Conservation (phyloP, 495 filamentous ascomycete species). For the Penicillium atrosanguineum region DNA sequence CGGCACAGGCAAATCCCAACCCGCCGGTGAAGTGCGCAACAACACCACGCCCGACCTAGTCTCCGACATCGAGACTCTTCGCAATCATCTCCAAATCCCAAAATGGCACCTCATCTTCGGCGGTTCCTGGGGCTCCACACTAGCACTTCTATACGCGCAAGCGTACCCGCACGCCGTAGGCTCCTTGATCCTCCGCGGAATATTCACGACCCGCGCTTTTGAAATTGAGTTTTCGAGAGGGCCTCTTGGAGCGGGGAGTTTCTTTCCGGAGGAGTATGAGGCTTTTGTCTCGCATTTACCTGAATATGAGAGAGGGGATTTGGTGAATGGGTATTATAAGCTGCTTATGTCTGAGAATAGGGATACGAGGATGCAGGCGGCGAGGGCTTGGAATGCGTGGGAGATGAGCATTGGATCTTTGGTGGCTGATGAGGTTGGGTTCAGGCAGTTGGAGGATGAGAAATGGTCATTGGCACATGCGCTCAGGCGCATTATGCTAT, state of each 20-base stretch:
- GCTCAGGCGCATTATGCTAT: conserved; percentile 37
- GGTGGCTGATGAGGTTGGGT: conserved; percentile 16
- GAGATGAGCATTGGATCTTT: conserved; percentile 34
- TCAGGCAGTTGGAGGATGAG: conserved; percentile 28
- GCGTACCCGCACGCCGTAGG: conserved; percentile 34
- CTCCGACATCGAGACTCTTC: conserved; percentile 42
- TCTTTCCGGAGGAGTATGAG: conserved; percentile 45
- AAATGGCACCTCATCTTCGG: conserved; percentile 50
- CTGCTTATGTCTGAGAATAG: conserved; percentile 16
- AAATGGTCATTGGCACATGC: conserved; percentile 37
- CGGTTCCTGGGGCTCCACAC: conserved; percentile 47
- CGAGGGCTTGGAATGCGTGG: conserved; percentile 35
- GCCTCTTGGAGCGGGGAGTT: conserved; percentile 18
- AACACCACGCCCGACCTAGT: conserved; percentile 45
- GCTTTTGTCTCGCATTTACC: conserved; percentile 31
- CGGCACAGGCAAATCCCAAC: conserved; percentile 42
- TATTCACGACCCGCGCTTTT: conserved; percentile 33
- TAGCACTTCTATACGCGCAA: conserved; percentile 42
- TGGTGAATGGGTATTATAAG: conserved; percentile 33
- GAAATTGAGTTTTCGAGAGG: conserved; percentile 32
- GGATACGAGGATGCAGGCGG: conserved; percentile 3
- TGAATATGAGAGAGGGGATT: conserved; percentile 30
- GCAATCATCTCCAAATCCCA: conserved; percentile 35
- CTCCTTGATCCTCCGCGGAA: conserved; percentile 36
- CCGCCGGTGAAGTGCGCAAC: conserved; percentile 34